These are phyloP conservation scores for Cutaneotrichosporon sp. DNA, from an alignment of 1,284 basidiomycete genomes.

Conservation along the genomic window DNA sequence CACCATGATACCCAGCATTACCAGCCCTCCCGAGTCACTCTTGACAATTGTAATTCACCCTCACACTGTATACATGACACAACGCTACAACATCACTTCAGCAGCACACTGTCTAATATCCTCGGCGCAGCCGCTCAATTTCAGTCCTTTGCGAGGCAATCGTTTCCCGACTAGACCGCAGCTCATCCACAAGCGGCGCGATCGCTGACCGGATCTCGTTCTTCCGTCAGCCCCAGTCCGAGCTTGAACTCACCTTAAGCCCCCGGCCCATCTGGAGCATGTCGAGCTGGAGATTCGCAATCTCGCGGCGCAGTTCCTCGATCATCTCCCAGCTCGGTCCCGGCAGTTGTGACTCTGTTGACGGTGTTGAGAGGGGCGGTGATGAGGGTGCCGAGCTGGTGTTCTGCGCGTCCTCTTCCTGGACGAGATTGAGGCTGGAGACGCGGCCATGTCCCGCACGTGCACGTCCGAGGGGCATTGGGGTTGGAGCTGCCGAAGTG, in stretches of 20 bases:
- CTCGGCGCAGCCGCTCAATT: slow-evolving; percentile 32
- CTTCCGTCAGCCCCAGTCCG: slow-evolving; percentile 10
- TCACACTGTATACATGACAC: background rate
- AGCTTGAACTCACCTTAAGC: slow-evolving; percentile 22
- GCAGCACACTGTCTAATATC: slow-evolving; percentile 11
- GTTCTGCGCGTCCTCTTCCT: slow-evolving; percentile 1
- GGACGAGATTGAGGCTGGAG: background rate
- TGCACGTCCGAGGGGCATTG: background rate
- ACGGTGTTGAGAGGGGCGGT: background rate
- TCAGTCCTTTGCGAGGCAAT: slow-evolving; percentile 31
- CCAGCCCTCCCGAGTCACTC: too few relatives aligned
- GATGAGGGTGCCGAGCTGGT: background rate
- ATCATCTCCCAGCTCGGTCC: slow-evolving; percentile 9
- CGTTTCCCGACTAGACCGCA: slow-evolving; percentile 20
- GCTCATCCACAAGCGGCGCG: slow-evolving; percentile 24
- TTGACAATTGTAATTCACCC: too few relatives aligned
- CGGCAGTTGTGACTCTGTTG: too few relatives aligned
- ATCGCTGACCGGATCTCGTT: slow-evolving; percentile 31
- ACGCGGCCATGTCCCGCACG: background rate
- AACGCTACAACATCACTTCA: background rate
- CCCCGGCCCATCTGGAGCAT: slow-evolving; percentile 34
- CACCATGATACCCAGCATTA: too few relatives aligned
- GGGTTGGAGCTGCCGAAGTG: background rate
- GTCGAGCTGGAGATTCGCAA: slow-evolving; percentile 32
- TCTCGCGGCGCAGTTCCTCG: slow-evolving; percentile 26